Evolutionary conservation across 2,329 filamentous ascomycete species (phyloP).

Genomic region (Paraphaeosphaeria sporulosa): DNA sequence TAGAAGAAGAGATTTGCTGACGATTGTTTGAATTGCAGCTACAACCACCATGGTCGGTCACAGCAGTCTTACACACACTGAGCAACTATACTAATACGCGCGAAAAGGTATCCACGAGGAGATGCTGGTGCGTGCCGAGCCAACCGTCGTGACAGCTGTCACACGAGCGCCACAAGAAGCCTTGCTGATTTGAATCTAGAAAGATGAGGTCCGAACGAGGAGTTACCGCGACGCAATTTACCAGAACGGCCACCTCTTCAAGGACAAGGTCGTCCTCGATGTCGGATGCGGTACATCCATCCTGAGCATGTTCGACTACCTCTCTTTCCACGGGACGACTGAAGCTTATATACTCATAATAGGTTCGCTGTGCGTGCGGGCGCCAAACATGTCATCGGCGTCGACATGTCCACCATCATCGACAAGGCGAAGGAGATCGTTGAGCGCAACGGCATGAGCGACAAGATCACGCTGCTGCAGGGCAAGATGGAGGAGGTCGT

Average conservation of each 20-base stretch:
- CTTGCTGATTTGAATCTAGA: conserved; percentile 60
- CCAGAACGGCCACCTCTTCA: conserved; percentile 94
- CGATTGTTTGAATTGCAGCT: conserved; percentile 65
- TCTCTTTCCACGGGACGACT: conserved; percentile 23
- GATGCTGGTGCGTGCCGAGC: conserved; percentile 79
- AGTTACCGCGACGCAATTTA: conserved; percentile 98
- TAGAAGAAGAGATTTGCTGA: conserved; percentile 30
- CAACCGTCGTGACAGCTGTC: conserved; percentile 18
- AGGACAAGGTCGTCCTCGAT: conserved; percentile 92
- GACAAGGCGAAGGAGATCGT: conserved; percentile 98
- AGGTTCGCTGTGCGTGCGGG: conserved; percentile 98
- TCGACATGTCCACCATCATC: conserved; percentile 99
- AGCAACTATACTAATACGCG: conserved; percentile 50
- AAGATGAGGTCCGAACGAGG: conserved; percentile 96
- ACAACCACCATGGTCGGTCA: conserved; percentile 92
- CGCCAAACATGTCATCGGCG: conserved; percentile 97
- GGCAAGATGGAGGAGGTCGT: conserved; percentile 99
- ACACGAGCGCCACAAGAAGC: conserved; percentile 2
- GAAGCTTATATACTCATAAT: conserved; percentile 29
- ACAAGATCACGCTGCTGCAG: conserved; percentile 97
- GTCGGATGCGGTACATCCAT: conserved; percentile 98
- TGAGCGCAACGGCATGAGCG: conserved; percentile 84
- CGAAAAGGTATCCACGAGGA: conserved; percentile 89
- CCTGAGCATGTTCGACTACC: conserved; percentile 83
- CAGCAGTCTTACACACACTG: conserved; percentile 36